Evolutionary conservation across 73 alveolate genomes (phyloP), one percentile per base, ranked within the genome.

Genomic region (Paraurostyla sp.): DNA sequence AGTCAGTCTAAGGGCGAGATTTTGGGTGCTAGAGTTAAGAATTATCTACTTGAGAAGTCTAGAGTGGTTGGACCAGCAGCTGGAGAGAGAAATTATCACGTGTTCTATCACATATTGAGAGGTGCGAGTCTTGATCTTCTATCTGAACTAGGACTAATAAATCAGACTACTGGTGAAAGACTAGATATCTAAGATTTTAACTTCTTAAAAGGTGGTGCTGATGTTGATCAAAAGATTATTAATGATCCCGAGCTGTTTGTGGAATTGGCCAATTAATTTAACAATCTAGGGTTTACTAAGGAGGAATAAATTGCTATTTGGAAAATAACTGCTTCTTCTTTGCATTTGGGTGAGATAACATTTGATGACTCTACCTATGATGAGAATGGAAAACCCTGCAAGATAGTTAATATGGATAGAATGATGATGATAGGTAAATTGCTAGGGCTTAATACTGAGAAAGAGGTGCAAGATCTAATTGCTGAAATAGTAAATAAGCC

Each of bases 21-120:
- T 48, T 90, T 93, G 38, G 99, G 99, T 54, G 99, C 99, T 27
- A 91, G 91, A 65, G 95, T 98, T 60, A 91, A 91, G 58, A 96
- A 97, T 75, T 98, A 96, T 85, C 89, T 97, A 22, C 76, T 98
- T 51, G 99, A 98, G 86, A 98, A 98, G 84, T 90, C 98, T 52
- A 93, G 99, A 87, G 99, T 98, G 0, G 97, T 96, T n/a, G 87
- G 95, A 45, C 91, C 94, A 35, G 95, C 98, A 30, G 90, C 95
- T 2, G 99, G 98, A 15, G 99, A 97, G 89, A 95, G 99, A 71
- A 97, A 93, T 88, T 97, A 96, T 63, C 99, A 97, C 80, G 92
- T 98, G 30, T 97, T 98, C 95, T 98, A 96, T 90, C 98, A 94
- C 73, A 83, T 93, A 49, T 78, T 92, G 71, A 92, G 96, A 84